Evolutionary conservation across 2,329 filamentous ascomycete species (phyloP), one percentile per base, ranked within the genome.

Genomic region (Pseudogymnoascus sp.): DNA sequence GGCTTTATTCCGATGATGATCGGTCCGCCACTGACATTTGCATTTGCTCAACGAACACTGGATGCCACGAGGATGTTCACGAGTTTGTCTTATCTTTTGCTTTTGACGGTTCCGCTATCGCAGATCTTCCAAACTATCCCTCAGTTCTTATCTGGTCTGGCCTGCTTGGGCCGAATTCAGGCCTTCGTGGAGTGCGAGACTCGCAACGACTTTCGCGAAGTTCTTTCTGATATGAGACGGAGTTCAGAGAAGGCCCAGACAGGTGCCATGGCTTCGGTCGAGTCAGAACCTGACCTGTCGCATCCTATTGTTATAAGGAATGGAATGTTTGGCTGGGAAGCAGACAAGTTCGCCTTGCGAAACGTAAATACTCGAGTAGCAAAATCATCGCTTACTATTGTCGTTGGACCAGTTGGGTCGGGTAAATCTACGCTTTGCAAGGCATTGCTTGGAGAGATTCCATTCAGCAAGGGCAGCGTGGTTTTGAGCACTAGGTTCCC

Each of bases 391-490:
- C 64, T 74, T 38, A 72, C 69, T 23, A 63, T 71, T n/a, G 63
- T 58, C 12, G 63, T 71, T 8, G 72, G 71, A 16, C 65, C 71
- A 7, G 66, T 72, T 59, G 70, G 66, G 9, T 68, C 64, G 1
- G 74, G 74, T 2, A 76, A 76, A 63, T 72, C 72, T 3, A 75
- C 72, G 0, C 64, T 76, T 4, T 70, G 68, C 58, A 72, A 72
- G 52, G 69, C 71, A 5, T 30, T 76, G 5, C 68, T 76, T 9
- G 72, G 72, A 0, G 72, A 76, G 49, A 67, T 72, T n/a, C 71
- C 71, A 23, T 66, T 69, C 41, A 66, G 35, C 19, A 19, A 70
- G 35, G 73, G 72, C 9, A 66, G 36, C 62, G 66, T 70, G 6
- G 36, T 58, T 12, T 61, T 64, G 22, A 63, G 62, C 25, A 67